Evolutionary conservation across 2,329 filamentous ascomycete species (phyloP).

Genomic region (Aspergillus sp.): DNA sequence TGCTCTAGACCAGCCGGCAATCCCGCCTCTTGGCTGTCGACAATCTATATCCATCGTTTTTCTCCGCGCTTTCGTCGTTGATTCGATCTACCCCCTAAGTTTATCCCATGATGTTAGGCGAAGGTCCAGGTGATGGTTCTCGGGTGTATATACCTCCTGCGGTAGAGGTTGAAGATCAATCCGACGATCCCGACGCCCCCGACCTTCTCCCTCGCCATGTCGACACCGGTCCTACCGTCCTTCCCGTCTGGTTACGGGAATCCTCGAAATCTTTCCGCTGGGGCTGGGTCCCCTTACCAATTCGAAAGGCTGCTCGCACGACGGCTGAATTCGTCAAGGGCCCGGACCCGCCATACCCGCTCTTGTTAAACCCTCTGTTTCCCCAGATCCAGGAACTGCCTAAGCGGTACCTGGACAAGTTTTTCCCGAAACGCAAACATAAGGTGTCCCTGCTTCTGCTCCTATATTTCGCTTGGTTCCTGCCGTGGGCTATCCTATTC

Average conservation of each 20-base stretch:
- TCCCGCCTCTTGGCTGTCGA: conserved; percentile 11
- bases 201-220: conserved; percentile 33
- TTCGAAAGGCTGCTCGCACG: conserved; percentile 46
- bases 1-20: conserved; percentile 18
- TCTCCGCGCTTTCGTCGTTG: conserved; percentile 1
- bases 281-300: conserved; percentile 48
- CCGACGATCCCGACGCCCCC: conserved; percentile 34
- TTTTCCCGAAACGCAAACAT: conserved; percentile 48
- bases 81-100: not conserved
- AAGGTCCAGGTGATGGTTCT: conserved; percentile 31
- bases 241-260: conserved; percentile 51
- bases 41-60: conserved; percentile 8
- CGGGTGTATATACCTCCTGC: conserved; percentile 35
- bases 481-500: conserved; percentile 48
- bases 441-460: conserved; percentile 44
- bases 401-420: conserved; percentile 42
- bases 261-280: conserved; percentile 49
- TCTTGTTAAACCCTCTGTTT: conserved; percentile 48
- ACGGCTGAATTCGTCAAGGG: conserved; percentile 49
- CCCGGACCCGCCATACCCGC: conserved; percentile 46
- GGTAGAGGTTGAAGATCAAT: conserved; percentile 35
- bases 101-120: conserved; percentile 28
- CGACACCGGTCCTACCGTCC: conserved; percentile 22
- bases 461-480: conserved; percentile 48
- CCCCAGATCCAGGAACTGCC: conserved; percentile 49